These are phyloP conservation scores for Rhodotorula sp. DNA, from an alignment of 1,284 basidiomycete genomes.

Conservation along the genomic window DNA sequence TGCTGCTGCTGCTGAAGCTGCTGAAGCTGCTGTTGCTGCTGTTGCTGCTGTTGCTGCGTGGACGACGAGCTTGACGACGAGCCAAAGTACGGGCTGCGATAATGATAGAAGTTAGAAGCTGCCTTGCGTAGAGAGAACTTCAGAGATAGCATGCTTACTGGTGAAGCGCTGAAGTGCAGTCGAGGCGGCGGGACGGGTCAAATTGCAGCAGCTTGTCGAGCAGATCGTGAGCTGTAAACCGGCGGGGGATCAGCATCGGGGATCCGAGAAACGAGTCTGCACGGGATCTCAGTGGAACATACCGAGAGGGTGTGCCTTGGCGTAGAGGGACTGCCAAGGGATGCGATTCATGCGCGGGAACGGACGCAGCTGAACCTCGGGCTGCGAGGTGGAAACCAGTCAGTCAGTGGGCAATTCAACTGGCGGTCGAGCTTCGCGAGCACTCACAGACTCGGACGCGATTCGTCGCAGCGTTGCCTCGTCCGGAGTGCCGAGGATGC, in stretches of 20 bases:
- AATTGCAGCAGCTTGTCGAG: conserved; percentile 95
- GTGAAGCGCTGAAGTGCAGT: conserved; percentile 83
- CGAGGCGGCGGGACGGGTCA: conserved; percentile 87
- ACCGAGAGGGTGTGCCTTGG: conserved; percentile 89
- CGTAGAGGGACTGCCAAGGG: conserved; percentile 80
- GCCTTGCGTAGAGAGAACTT: background rate
- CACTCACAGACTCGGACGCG: conserved; percentile 78
- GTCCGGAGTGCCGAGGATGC: conserved; percentile 92
- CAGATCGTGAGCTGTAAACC: conserved; percentile 58
- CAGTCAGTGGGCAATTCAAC: too few relatives aligned
- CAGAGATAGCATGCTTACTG: conserved; percentile 53
- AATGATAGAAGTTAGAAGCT: background rate
- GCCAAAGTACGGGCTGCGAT: conserved; percentile 9
- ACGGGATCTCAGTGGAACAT: conserved; percentile 29
- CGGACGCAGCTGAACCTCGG: conserved; percentile 82
- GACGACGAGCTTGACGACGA: conserved; percentile 6
- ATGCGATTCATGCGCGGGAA: conserved; percentile 90
- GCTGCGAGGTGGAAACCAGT: conserved; percentile 55
- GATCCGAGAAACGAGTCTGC: background rate
- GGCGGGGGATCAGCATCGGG: background rate
- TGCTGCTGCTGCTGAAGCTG: conserved; percentile 1
- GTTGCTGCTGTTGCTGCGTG: background rate
- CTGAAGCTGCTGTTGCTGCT: conserved; percentile 2
- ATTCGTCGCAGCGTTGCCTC: conserved; percentile 87
- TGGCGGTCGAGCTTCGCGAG: background rate